A percentile compares a stretch with the other conserved stretches of the same genome.
These are phyloP conservation scores for Mycena metata DNA, from an alignment of 768 basidiomycete species.

Conservation along the genomic window DNA sequence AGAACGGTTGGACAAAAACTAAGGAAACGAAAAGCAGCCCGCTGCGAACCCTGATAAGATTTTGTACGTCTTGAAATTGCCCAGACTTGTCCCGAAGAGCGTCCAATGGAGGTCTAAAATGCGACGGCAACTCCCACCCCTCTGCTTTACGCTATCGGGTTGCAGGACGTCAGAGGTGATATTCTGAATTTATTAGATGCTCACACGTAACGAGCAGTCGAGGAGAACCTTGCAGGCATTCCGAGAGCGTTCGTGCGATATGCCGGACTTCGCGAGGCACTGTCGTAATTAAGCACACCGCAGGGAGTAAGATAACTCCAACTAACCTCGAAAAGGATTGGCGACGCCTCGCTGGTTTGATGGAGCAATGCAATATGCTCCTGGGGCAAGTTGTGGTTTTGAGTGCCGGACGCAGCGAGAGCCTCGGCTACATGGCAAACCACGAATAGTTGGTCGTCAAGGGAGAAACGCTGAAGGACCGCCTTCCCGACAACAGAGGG, in stretches of 20 bases:
- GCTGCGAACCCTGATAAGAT: constrained; percentile 70
- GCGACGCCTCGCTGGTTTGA: constrained; percentile 65
- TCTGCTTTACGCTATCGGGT: constrained; percentile 56
- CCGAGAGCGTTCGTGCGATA: constrained; percentile 47
- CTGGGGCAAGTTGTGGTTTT: too few species aligned
- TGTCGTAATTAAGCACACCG: constrained; percentile 33
- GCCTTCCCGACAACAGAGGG: constrained; percentile 58
- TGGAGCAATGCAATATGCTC: constrained; percentile 55
- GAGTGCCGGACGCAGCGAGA: constrained; percentile 53
- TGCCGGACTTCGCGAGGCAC: constrained; percentile 50
- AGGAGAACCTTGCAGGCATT: constrained; percentile 58
- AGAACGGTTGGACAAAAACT: constrained; percentile 55
- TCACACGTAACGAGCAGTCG: constrained; percentile 58
- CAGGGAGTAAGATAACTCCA: constrained; percentile 12
- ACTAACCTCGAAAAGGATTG: constrained; percentile 63
- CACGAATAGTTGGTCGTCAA: constrained; percentile 59
- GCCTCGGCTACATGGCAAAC: constrained; percentile 61
- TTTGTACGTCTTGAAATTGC: constrained; percentile 51
- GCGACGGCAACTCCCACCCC: constrained; percentile 59
- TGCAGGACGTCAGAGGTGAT: constrained; percentile 22
- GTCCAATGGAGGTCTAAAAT: constrained; percentile 53
- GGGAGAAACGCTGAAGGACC: constrained; percentile 59
- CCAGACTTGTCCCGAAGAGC: constrained; percentile 45
- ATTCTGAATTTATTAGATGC: constrained; percentile 24
- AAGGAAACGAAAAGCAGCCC: constrained; percentile 55